These are phyloP conservation scores for Bigelowiella natans DNA, from an alignment of 78 protist genomes.

Conservation along the genomic window DNA sequence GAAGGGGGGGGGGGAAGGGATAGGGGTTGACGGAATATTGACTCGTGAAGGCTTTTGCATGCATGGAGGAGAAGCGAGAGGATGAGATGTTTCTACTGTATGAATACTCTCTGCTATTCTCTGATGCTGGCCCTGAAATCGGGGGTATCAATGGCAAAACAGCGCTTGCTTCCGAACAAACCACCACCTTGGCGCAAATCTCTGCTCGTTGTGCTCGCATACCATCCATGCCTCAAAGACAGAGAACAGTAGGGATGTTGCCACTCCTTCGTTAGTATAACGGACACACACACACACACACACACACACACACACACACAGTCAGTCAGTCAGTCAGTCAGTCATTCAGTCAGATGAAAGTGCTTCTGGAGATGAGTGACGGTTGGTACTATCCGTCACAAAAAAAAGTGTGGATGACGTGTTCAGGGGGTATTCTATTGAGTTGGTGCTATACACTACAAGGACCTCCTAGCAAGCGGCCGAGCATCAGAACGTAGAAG, in stretches of 20 bases:
- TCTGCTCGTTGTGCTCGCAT: constrained; percentile 51
- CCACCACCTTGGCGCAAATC: not conserved
- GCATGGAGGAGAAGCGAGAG: too few relatives aligned
- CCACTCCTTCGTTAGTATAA: constrained; percentile 39
- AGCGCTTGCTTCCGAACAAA: too few relatives aligned
- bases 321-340: too few relatives aligned
- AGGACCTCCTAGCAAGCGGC: constrained; percentile 63
- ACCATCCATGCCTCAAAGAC: constrained; percentile 92
- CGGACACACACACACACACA: not conserved
- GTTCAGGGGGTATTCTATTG: not conserved
- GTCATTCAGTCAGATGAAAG: too few relatives aligned
- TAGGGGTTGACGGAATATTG: too few relatives aligned
- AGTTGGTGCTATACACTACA: not conserved
- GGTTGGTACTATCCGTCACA: not conserved
- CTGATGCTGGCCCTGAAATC: too few relatives aligned
- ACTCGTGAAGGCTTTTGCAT: too few relatives aligned
- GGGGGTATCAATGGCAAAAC: too few relatives aligned
- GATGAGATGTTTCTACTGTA: too few relatives aligned
- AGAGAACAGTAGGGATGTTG: constrained; percentile 78
- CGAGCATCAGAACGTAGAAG: constrained; percentile 59
- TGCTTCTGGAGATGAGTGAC: not conserved
- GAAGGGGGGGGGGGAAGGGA: too few relatives aligned
- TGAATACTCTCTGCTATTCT: too few relatives aligned
- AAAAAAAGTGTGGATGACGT: not conserved
- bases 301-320: not conserved